These are phyloP conservation scores for Pluteus cervinus DNA, from an alignment of 768 basidiomycete species.

Conservation along the genomic window DNA sequence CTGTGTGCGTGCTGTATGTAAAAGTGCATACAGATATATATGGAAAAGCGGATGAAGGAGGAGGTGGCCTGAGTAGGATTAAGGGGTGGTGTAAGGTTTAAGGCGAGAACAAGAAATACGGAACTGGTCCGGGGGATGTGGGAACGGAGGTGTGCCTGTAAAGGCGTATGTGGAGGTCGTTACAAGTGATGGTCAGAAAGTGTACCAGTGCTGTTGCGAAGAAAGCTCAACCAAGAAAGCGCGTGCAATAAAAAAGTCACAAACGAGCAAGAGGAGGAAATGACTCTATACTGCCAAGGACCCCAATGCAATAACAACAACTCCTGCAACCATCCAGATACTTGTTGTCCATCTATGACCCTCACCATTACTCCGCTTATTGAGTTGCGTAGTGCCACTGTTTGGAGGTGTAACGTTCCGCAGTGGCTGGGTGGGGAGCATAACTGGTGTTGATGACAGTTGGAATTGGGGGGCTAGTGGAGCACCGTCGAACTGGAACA, in stretches of 20 bases:
- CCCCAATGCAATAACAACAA: conserved; percentile 21
- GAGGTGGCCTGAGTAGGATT: background rate
- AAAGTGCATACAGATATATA: background rate
- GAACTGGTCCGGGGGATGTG: too few relatives aligned
- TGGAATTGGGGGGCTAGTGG: conserved; percentile 69
- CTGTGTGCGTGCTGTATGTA: conserved; percentile 1
- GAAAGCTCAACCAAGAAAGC: conserved; percentile 7
- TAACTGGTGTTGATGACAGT: conserved; percentile 68
- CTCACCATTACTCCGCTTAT: conserved; percentile 16
- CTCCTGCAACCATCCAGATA: conserved; percentile 20
- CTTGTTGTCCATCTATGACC: conserved; percentile 17
- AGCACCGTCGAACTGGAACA: conserved; percentile 75
- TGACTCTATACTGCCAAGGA: conserved; percentile 25
- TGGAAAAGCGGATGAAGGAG: background rate
- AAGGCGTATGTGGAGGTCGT: too few relatives aligned
- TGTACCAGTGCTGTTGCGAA: conserved; percentile 3
- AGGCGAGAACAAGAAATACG: too few relatives aligned
- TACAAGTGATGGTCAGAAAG: too few relatives aligned
- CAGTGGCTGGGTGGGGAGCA: conserved; percentile 72
- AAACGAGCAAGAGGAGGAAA: background rate
- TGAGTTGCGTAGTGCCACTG: conserved; percentile 12
- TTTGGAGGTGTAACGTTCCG: conserved; percentile 40
- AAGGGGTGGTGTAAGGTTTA: background rate
- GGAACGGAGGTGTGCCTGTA: too few relatives aligned
- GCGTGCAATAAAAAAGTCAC: conserved; percentile 6